phyloP scores from a whole-genome alignment of 2,329 filamentous ascomycete species.

The Colletotrichum sp. region DNA sequence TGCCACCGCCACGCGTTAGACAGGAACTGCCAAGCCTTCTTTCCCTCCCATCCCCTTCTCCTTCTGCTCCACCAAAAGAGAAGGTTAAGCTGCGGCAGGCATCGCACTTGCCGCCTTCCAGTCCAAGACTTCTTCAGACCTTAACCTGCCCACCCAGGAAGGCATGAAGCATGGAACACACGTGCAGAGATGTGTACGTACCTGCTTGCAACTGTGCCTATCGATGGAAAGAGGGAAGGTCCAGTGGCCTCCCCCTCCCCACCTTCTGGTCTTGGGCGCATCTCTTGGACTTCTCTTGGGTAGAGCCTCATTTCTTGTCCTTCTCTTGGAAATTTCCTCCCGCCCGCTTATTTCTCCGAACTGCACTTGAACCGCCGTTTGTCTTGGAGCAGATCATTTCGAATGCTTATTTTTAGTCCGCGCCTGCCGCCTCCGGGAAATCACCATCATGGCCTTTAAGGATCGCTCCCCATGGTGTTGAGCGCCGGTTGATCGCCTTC shows the following conservation, averaged over 20 bases:
- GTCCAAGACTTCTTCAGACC: background rate
- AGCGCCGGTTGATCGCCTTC: background rate
- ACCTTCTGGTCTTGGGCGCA: constrained; percentile 13
- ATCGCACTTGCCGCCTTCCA: constrained; percentile 1
- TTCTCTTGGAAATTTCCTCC: background rate
- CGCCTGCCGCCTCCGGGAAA: background rate
- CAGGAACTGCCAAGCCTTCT: background rate
- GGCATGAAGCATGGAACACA: background rate
- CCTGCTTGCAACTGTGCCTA: background rate
- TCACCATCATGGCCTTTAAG: background rate
- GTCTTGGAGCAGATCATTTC: constrained; percentile 1
- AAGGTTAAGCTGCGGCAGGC: background rate
- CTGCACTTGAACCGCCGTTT: background rate
- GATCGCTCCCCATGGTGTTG: background rate
- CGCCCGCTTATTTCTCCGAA: background rate
- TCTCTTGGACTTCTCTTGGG: constrained; percentile 4
- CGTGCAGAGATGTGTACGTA: background rate
- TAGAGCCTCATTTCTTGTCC: constrained; percentile 17
- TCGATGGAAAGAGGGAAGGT: background rate
- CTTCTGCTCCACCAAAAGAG: background rate
- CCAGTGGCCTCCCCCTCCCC: background rate
- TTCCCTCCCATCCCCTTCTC: background rate
- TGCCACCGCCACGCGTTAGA: background rate
- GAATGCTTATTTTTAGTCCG: constrained; percentile 4
- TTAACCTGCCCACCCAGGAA: background rate